Percentiles rank a stretch among this genome's conserved stretches.
These are phyloP conservation scores for Brassica nigra DNA, from an alignment of 345 rosid species.

Conservation along the genomic window DNA sequence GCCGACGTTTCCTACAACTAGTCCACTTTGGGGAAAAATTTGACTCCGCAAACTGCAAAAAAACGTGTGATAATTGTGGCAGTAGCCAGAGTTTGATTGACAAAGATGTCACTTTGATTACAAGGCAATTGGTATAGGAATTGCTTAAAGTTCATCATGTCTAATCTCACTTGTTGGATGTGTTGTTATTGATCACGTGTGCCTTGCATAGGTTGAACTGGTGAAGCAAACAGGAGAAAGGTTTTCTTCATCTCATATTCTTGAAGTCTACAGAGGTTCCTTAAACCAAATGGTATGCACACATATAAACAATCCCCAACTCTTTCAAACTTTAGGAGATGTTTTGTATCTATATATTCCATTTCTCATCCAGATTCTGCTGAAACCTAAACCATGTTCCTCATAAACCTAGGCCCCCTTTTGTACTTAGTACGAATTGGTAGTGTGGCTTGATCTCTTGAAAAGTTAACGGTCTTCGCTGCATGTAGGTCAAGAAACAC, in stretches of 20 bases:
- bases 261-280: constrained; percentile 97
- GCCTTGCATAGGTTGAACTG: constrained; percentile 72
- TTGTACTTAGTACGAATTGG: background rate
- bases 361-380: constrained; percentile 17
- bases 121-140: constrained; percentile 80
- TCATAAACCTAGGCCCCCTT: background rate
- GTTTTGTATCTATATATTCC: background rate
- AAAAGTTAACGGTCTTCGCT: constrained; percentile 20
- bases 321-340: constrained; percentile 1
- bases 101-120: constrained; percentile 80
- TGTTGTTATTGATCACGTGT: constrained; percentile 11
- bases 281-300: constrained; percentile 74
- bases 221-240: constrained; percentile 77
- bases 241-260: constrained; percentile 80
- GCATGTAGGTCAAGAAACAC: constrained; percentile 78
- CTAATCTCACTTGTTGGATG: constrained; percentile 20
- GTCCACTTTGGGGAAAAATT: constrained; percentile 95
- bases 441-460: constrained; percentile 9
- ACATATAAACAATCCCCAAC: background rate
- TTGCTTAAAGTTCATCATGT: background rate
- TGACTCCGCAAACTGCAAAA: constrained; percentile 65
- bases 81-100: constrained; percentile 63
- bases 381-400: background rate
- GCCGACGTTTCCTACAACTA: constrained; percentile 87
- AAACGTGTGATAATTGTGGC: constrained; percentile 88